Evolutionary conservation across 768 basidiomycete species (phyloP).

Genomic region (Lentinula sp.): DNA sequence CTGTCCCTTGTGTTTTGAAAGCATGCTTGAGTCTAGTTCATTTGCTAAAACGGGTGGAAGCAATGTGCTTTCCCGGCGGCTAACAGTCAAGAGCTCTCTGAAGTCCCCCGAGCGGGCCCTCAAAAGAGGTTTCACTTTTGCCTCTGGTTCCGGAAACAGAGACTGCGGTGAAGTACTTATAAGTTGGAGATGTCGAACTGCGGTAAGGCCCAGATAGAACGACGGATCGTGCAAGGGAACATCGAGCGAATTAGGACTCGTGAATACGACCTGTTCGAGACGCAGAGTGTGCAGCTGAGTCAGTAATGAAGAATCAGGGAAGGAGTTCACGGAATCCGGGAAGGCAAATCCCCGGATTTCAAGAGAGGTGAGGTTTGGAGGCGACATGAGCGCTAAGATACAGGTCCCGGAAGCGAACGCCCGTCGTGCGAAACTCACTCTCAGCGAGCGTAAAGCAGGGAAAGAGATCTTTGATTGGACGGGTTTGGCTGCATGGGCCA

Average conservation of each 20-base stretch:
- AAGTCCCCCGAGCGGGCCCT: constrained; percentile 2
- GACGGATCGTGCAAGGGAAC: background rate
- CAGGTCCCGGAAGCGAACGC: background rate
- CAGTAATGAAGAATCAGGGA: background rate
- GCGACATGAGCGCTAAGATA: background rate
- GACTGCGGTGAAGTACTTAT: background rate
- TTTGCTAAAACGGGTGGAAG: background rate
- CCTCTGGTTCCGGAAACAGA: background rate
- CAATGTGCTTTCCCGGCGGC: background rate
- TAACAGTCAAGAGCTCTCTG: background rate
- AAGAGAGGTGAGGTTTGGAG: constrained; percentile 3
- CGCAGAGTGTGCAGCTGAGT: constrained; percentile 4
- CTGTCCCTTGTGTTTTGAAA: background rate
- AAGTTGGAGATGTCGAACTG: constrained; percentile 5
- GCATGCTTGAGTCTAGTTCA: background rate
- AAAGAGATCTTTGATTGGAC: background rate
- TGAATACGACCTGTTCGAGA: background rate
- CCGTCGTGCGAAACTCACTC: background rate
- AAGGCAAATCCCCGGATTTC: background rate
- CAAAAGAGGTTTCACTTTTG: background rate
- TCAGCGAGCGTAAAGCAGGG: background rate
- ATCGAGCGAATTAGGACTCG: background rate
- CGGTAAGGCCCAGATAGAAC: background rate
- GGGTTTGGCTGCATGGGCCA: background rate
- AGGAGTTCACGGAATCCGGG: background rate